phyloP scores from a whole-genome alignment of 345 rosid species.

The Aegle marmelos region DNA sequence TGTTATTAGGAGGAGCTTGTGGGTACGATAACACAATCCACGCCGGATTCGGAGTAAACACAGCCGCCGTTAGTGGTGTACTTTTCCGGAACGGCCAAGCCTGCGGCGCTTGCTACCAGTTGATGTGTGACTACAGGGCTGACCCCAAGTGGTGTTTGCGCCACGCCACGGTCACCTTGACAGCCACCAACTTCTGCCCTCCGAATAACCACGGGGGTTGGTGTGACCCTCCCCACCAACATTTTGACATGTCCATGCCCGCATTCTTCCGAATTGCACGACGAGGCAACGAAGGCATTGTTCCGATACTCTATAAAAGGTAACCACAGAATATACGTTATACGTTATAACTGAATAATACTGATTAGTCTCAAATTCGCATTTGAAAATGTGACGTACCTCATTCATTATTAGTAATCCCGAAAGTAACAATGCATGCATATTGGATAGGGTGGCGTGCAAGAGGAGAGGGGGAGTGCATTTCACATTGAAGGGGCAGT shows the following conservation, averaged over 20 bases:
- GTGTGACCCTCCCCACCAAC: slow-evolving; percentile 79
- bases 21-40: slow-evolving; percentile 72
- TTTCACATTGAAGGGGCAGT: slow-evolving; percentile 74
- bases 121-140: slow-evolving; percentile 48
- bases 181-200: slow-evolving; percentile 87
- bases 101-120: slow-evolving; percentile 76
- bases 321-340: slow-evolving; percentile 3
- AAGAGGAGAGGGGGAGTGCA: slow-evolving; percentile 76
- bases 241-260: slow-evolving; percentile 77
- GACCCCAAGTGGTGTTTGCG: slow-evolving; percentile 85
- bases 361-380: too few relatives aligned
- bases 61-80: slow-evolving; percentile 68
- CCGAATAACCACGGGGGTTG: slow-evolving; percentile 73
- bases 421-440: too few relatives aligned
- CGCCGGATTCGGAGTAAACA: slow-evolving; percentile 77
- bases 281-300: slow-evolving; percentile 74
- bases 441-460: slow-evolving; percentile 49
- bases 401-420: too few relatives aligned
- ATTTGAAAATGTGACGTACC: too few relatives aligned
- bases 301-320: slow-evolving; percentile 66
- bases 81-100: slow-evolving; percentile 62
- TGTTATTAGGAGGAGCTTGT: slow-evolving; percentile 75
- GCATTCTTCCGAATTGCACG: slow-evolving; percentile 71
- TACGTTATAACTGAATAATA: too few relatives aligned
- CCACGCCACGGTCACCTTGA: slow-evolving; percentile 47